Evolutionary conservation across 331 rosid species (phyloP).

Genomic region (Rhamnella rubrinervis): DNA sequence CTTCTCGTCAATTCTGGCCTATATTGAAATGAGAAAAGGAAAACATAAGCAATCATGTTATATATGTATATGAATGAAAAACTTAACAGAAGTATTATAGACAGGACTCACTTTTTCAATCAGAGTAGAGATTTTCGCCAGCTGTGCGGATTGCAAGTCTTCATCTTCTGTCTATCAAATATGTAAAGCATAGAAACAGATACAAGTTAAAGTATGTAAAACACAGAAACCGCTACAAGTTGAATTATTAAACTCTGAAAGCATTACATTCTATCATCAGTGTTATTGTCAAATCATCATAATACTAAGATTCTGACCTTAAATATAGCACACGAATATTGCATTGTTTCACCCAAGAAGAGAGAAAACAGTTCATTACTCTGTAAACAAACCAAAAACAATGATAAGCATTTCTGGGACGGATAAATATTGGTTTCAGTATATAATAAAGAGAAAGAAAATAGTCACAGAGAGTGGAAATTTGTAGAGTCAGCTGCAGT

Average conservation of each 20-base stretch:
- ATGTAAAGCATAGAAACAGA: constrained; percentile 8
- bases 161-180: constrained; percentile 54
- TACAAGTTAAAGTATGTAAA: not conserved
- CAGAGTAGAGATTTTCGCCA: constrained; percentile 67
- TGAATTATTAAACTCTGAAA: not conserved
- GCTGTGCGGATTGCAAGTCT: constrained; percentile 73
- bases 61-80: not conserved
- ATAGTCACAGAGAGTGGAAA: not conserved
- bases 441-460: not conserved
- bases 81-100: not conserved
- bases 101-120: constrained; percentile 55
- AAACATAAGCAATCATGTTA: not conserved
- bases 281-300: not conserved
- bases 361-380: constrained; percentile 89
- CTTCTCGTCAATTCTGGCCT: constrained; percentile 63
- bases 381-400: constrained; percentile 34
- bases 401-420: too few species aligned
- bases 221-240: too few species aligned
- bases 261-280: not conserved
- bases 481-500: too few species aligned
- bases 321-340: constrained; percentile 79
- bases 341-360: constrained; percentile 89
- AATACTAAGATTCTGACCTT: constrained; percentile 48
- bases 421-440: too few species aligned
- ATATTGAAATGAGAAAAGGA: constrained; percentile 2